phyloP scores from a whole-genome alignment of 2,329 filamentous ascomycete genomes.

The Ascosphaera pollenicola region DNA sequence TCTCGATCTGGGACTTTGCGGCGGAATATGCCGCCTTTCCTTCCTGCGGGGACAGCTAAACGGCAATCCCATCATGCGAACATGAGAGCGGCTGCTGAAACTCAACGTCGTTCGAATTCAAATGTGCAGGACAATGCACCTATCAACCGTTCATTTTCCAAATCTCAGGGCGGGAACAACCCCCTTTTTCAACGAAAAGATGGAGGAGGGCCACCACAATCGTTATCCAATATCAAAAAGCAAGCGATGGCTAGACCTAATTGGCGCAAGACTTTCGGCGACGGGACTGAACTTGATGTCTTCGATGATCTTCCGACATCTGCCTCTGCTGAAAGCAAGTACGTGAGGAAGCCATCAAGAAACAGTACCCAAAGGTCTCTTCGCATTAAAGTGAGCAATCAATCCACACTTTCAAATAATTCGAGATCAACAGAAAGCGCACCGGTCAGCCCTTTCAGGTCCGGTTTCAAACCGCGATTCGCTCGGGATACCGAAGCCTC shows the following conservation, averaged over 20 bases:
- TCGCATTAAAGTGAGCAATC: conserved; percentile 26
- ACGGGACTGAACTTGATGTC: conserved; percentile 74
- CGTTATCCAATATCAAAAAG: conserved; percentile 33
- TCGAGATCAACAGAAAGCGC: conserved; percentile 18
- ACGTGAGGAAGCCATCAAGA: conserved; percentile 54
- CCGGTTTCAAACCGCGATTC: conserved; percentile 36
- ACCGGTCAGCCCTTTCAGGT: conserved; percentile 33
- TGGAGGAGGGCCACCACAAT: conserved; percentile 18
- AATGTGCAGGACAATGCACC: conserved; percentile 37
- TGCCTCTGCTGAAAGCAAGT: conserved; percentile 57
- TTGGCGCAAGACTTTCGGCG: conserved; percentile 55
- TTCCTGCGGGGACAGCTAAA: conserved; percentile 53
- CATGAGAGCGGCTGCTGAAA: conserved; percentile 41
- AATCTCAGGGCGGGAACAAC: too few relatives aligned
- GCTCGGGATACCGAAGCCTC: conserved; percentile 45
- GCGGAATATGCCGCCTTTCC: conserved; percentile 48
- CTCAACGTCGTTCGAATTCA: conserved; percentile 63
- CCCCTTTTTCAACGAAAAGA: neutral
- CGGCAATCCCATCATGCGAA: conserved; percentile 58
- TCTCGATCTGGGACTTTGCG: conserved; percentile 21
- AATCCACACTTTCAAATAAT: too few relatives aligned
- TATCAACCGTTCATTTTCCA: too few relatives aligned
- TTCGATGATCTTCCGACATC: conserved; percentile 95
- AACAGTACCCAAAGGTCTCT: conserved; percentile 44
- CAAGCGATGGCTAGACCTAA: conserved; percentile 54